A percentile compares a stretch with the other conserved stretches of the same genome.
Conservation (phyloP, 2,329 filamentous ascomycete genomes). For the Incumbomyces delicatus region DNA sequence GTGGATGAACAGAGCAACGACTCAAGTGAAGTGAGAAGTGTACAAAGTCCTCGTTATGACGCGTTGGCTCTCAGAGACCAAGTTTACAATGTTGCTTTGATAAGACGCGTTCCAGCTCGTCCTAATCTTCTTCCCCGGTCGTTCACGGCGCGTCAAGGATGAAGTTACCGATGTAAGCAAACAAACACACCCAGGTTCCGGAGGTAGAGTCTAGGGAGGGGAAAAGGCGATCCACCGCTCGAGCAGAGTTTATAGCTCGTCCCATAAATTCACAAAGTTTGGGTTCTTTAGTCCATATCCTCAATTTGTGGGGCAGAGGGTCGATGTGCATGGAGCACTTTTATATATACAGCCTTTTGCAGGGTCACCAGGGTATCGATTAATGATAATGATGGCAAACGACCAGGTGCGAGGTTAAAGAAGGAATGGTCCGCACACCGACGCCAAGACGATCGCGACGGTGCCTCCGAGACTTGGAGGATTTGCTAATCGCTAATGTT, state of each 20-base stretch:
- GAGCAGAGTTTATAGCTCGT: not conserved
- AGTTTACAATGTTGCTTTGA: too few species aligned
- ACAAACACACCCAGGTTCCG: too few species aligned
- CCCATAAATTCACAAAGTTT: not conserved
- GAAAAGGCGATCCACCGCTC: too few species aligned
- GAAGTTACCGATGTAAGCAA: too few species aligned
- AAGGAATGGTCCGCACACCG: not conserved
- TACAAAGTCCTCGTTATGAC: too few species aligned
- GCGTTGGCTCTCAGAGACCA: too few species aligned
- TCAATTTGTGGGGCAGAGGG: not conserved
- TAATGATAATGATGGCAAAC: conserved; percentile 1
- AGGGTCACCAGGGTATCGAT: too few species aligned
- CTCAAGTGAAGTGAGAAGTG: not conserved
- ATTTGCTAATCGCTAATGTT: not conserved
- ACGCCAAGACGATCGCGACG: not conserved
- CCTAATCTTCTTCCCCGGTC: too few species aligned
- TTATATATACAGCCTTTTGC: too few species aligned
- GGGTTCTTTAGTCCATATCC: not conserved
- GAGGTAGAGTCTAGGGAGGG: too few species aligned
- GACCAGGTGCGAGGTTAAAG: not conserved
- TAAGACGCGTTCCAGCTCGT: too few species aligned
- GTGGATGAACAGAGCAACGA: not conserved
- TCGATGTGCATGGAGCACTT: conserved; percentile 2
- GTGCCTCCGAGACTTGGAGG: not conserved
- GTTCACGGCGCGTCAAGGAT: too few species aligned